These are phyloP conservation scores for Silene coronaria DNA, from an alignment of 179 eudicot genomes.

Conservation along the genomic window DNA sequence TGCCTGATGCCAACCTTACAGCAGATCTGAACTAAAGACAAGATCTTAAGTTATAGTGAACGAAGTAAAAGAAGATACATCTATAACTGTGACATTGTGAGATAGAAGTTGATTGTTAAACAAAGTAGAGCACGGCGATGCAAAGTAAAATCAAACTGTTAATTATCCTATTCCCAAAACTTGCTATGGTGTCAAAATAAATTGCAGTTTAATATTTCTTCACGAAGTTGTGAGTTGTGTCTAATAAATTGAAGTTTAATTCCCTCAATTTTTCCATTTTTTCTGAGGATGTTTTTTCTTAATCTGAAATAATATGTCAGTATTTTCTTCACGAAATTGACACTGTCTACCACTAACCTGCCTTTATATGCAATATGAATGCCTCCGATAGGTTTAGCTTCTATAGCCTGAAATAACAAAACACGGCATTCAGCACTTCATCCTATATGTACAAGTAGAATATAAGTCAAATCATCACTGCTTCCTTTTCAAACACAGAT, in stretches of 20 bases:
- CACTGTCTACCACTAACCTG: slow-evolving; percentile 41
- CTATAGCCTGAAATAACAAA: slow-evolving; percentile 58
- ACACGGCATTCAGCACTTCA: slow-evolving; percentile 3
- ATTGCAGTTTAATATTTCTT: no score
- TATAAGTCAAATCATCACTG: no score
- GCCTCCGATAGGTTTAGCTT: slow-evolving; percentile 69
- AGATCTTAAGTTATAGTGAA: slow-evolving; percentile 12
- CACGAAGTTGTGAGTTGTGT: no score
- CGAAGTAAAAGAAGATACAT: no score
- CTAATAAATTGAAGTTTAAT: background rate
- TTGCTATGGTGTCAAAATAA: background rate
- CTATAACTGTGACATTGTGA: background rate
- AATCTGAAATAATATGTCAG: background rate
- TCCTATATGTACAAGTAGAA: background rate
- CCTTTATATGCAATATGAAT: slow-evolving; percentile 53
- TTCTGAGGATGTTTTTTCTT: background rate
- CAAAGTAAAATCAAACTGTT: background rate
- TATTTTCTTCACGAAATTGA: background rate
- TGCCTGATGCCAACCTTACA: slow-evolving; percentile 50
- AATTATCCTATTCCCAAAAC: background rate
- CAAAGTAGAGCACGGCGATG: background rate
- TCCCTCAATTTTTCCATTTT: no score
- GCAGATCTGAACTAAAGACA: slow-evolving; percentile 45
- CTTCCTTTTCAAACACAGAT: background rate
- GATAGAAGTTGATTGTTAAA: background rate